Evolutionary conservation across 768 basidiomycete species (phyloP).

Genomic region (Pleurotus platypus): DNA sequence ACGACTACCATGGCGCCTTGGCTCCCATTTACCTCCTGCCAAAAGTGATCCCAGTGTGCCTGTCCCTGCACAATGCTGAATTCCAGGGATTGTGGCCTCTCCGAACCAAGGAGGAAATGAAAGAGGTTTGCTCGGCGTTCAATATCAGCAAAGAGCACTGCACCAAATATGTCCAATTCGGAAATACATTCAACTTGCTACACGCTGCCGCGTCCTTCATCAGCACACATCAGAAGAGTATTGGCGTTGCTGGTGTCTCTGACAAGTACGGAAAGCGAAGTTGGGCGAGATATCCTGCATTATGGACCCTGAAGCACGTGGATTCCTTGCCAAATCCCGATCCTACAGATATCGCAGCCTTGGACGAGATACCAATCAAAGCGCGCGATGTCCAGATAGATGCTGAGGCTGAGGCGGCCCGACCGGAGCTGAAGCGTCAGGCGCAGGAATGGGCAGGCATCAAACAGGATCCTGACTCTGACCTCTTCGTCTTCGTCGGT

Average conservation of each 20-base stretch:
- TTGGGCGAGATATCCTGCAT: constrained; percentile 94
- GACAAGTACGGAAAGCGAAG: constrained; percentile 97
- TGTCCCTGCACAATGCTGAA: constrained; percentile 95
- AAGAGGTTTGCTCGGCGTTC: constrained; percentile 96
- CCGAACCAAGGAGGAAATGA: constrained; percentile 97
- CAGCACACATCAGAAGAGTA: constrained; percentile 86
- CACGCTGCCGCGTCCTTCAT: constrained; percentile 93
- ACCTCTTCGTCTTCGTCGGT: constrained; percentile 94
- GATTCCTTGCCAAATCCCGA: constrained; percentile 95
- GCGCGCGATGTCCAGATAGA: constrained; percentile 78
- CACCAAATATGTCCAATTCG: constrained; percentile 96
- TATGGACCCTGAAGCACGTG: constrained; percentile 95
- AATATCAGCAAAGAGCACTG: constrained; percentile 96
- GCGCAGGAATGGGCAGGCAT: constrained; percentile 96
- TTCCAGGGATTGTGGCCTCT: constrained; percentile 97
- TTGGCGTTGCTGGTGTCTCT: constrained; percentile 95
- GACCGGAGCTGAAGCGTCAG: constrained; percentile 87
- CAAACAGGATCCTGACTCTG: constrained; percentile 85
- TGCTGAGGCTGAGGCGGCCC: constrained; percentile 77
- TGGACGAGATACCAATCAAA: constrained; percentile 74
- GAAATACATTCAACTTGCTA: constrained; percentile 94
- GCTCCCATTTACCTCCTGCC: constrained; percentile 90
- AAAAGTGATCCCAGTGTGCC: constrained; percentile 84
- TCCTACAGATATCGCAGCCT: constrained; percentile 89
- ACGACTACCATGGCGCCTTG: constrained; percentile 93